Conservation (phyloP, 176 grass and related monocot species). For the Elaeis guineensis region DNA sequence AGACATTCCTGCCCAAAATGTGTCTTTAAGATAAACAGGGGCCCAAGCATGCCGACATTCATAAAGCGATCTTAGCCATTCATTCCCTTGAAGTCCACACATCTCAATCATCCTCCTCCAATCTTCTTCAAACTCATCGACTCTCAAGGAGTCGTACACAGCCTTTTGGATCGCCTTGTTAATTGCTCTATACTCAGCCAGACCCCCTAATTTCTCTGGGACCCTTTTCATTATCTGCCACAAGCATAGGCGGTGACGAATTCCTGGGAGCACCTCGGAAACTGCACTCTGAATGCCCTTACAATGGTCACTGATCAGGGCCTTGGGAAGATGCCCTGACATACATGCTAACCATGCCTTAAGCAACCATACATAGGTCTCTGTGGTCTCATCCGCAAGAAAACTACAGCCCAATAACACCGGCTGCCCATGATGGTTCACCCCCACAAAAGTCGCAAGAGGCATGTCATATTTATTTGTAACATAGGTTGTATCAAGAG, state of each 20-base stretch:
- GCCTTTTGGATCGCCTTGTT: constrained; percentile 85
- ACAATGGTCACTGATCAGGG: constrained; percentile 72
- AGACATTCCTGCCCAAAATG: constrained; percentile 97
- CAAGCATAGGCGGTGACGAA: constrained; percentile 74
- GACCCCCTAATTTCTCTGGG: constrained; percentile 54
- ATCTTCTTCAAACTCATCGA: constrained; percentile 71
- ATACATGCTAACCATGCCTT: constrained; percentile 96
- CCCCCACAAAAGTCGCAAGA: constrained; percentile 76
- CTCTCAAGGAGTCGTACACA: constrained; percentile 68
- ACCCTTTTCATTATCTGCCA: constrained; percentile 85
- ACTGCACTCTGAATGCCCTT: constrained; percentile 71
- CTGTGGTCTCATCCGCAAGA: constrained; percentile 72
- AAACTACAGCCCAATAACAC: constrained; percentile 71
- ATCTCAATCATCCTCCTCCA: constrained; percentile 67
- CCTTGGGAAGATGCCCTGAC: constrained; percentile 73
- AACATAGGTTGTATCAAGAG: constrained; percentile 76
- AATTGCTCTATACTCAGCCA: constrained; percentile 69
- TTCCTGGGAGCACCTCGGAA: constrained; percentile 63
- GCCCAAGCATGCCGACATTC: constrained; percentile 73
- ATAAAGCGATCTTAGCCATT: constrained; percentile 79
- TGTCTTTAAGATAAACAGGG: constrained; percentile 83
- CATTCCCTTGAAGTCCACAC: constrained; percentile 66
- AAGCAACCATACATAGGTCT: constrained; percentile 81
- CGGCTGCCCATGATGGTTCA: constrained; percentile 87
- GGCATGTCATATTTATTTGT: constrained; percentile 70